These are phyloP conservation scores for Alternaria arbusti DNA, from an alignment of 2,329 filamentous ascomycete genomes.

Conservation along the genomic window DNA sequence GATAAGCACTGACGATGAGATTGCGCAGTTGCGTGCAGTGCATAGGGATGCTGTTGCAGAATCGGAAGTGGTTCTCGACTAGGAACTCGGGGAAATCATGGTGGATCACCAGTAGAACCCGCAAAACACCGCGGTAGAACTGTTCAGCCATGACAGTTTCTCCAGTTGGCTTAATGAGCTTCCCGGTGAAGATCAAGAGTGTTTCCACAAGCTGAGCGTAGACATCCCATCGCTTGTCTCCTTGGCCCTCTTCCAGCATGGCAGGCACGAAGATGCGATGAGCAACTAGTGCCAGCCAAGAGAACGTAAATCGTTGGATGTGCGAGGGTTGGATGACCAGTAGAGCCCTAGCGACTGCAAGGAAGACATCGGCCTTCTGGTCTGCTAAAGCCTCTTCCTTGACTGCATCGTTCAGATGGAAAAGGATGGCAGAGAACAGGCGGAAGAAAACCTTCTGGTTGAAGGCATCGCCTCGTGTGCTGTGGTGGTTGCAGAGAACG, in stretches of 20 bases:
- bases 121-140: constrained; percentile 82
- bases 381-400: constrained; percentile 51
- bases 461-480: constrained; percentile 79
- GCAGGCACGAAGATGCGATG: constrained; percentile 85
- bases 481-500: constrained; percentile 83
- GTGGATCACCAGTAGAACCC: constrained; percentile 82
- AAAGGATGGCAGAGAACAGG: constrained; percentile 82
- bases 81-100: constrained; percentile 96
- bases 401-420: constrained; percentile 70
- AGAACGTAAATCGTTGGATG: constrained; percentile 83
- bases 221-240: constrained; percentile 71
- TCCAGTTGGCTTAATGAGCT: constrained; percentile 77
- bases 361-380: constrained; percentile 72
- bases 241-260: constrained; percentile 69
- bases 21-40: constrained; percentile 90
- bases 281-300: constrained; percentile 81
- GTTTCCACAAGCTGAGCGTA: constrained; percentile 77
- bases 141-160: constrained; percentile 76
- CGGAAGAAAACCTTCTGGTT: constrained; percentile 92
- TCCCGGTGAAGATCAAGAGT: constrained; percentile 75
- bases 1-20: constrained; percentile 81
- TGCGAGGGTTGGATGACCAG: constrained; percentile 75
- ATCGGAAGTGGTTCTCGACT: constrained; percentile 80
- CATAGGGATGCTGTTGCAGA: constrained; percentile 81
- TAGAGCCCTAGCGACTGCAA: constrained; percentile 74